A percentile compares a stretch with the other conserved stretches of the same genome.
phyloP scores from a whole-genome alignment of 2,329 filamentous ascomycete species.

The Apiospora arundinis region DNA sequence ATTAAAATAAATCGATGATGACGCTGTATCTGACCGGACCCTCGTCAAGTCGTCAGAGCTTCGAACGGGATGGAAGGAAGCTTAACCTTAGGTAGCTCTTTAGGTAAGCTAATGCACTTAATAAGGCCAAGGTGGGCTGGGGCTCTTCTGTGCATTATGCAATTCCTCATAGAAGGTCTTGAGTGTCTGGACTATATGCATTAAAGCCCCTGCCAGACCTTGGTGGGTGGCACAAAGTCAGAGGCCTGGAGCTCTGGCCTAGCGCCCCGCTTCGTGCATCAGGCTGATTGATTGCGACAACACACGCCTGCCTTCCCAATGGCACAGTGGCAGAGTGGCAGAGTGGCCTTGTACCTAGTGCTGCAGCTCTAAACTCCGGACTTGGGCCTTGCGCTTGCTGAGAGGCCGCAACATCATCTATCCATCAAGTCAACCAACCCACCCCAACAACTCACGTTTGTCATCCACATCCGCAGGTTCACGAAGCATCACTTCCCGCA shows the following conservation, averaged over 20 bases:
- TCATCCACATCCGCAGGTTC: slow-evolving; percentile 9
- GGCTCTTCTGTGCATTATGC: background rate
- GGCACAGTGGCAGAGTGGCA: no score
- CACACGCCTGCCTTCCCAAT: slow-evolving; percentile 21
- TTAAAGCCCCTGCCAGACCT: background rate
- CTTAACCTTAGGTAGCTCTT: slow-evolving; percentile 3
- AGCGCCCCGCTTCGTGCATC: slow-evolving; percentile 32
- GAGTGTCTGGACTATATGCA: background rate
- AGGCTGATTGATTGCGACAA: slow-evolving; percentile 34
- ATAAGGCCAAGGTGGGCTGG: background rate
- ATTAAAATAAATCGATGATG: background rate
- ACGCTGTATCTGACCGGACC: background rate
- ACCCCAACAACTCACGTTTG: background rate
- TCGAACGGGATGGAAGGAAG: slow-evolving; percentile 10
- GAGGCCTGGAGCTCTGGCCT: slow-evolving; percentile 16
- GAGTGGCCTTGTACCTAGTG: slow-evolving; percentile 13
- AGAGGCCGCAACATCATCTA: slow-evolving; percentile 17
- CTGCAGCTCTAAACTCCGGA: slow-evolving; percentile 19
- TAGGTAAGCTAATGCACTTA: background rate
- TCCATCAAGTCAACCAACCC: background rate
- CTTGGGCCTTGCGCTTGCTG: slow-evolving; percentile 18
- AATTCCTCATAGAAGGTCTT: background rate
- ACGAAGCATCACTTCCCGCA: slow-evolving; percentile 11
- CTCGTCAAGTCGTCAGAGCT: slow-evolving; percentile 5
- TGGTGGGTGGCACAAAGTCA: background rate